Percentiles rank a stretch among this genome's conserved stretches.
Conservation (phyloP, 768 basidiomycete genomes). For the Boletellus sp. region DNA sequence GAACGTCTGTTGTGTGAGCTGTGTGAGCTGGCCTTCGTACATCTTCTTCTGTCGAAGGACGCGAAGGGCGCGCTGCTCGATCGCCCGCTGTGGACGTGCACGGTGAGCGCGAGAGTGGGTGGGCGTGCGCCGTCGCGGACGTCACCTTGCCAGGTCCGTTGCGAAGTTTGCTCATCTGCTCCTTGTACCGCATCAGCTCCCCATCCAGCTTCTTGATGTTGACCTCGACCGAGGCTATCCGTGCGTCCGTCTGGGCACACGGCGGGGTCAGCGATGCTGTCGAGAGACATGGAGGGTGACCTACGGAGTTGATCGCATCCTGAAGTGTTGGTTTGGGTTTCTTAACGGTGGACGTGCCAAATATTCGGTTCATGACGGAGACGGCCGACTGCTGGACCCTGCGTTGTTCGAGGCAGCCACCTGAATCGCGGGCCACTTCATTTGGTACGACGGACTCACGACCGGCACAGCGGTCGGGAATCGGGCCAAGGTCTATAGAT, state of each 20-base stretch:
- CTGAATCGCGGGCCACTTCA: neutral
- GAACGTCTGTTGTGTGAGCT: slow-evolving; percentile 92
- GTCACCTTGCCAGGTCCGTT: slow-evolving; percentile 92
- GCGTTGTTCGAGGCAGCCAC: neutral
- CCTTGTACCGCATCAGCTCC: slow-evolving; percentile 87
- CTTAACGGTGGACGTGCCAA: slow-evolving; percentile 67
- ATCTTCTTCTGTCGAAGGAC: slow-evolving; percentile 93
- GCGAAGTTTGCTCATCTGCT: slow-evolving; percentile 91
- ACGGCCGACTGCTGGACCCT: neutral
- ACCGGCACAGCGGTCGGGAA: too few relatives aligned
- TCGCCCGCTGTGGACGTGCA: slow-evolving; percentile 59
- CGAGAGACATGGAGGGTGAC: slow-evolving; percentile 22
- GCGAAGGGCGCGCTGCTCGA: slow-evolving; percentile 90
- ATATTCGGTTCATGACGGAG: slow-evolving; percentile 74
- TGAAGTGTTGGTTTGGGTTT: slow-evolving; percentile 84
- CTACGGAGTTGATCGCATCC: slow-evolving; percentile 89
- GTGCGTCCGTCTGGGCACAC: slow-evolving; percentile 71
- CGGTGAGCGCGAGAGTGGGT: neutral
- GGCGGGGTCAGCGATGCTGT: neutral
- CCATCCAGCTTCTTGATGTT: slow-evolving; percentile 96
- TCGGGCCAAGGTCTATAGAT: neutral
- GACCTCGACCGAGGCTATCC: slow-evolving; percentile 87
- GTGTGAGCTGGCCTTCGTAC: slow-evolving; percentile 90
- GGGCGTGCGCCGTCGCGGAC: slow-evolving; percentile 5
- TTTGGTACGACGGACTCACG: too few relatives aligned